These are phyloP conservation scores for Cryptosporidium sp. DNA, from an alignment of 169 alveolate genomes.

Conservation along the genomic window DNA sequence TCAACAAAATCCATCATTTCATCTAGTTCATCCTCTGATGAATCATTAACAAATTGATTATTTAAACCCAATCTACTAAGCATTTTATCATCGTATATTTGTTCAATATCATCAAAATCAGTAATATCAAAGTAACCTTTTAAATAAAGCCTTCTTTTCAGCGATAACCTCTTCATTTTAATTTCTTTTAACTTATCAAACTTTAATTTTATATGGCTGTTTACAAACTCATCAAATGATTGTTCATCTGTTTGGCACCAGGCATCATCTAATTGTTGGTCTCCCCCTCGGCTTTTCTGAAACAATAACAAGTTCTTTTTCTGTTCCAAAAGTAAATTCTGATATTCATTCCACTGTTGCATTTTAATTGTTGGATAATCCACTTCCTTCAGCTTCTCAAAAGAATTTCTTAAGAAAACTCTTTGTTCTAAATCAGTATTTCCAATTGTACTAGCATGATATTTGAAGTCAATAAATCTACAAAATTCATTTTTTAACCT, in stretches of 20 bases:
- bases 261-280: conserved; percentile 67
- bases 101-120: conserved; percentile 55
- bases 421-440: conserved; percentile 64
- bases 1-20: conserved; percentile 41
- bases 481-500: conserved; percentile 56
- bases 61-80: conserved; percentile 25
- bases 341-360: conserved; percentile 71
- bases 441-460: conserved; percentile 65
- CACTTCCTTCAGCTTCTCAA: conserved; percentile 55
- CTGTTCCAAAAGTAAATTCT: conserved; percentile 49
- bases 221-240: conserved; percentile 45
- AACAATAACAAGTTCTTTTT: conserved; percentile 52
- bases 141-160: conserved; percentile 20
- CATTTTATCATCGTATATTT: conserved; percentile 52
- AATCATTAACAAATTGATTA: conserved; percentile 65
- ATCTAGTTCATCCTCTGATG: conserved; percentile 60
- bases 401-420: conserved; percentile 53
- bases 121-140: conserved; percentile 59
- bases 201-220: conserved; percentile 17
- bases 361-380: conserved; percentile 67
- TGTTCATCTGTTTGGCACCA: conserved; percentile 75
- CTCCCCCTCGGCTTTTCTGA: conserved; percentile 62
- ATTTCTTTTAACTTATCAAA: conserved; percentile 50
- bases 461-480: conserved; percentile 60
- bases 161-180: conserved; percentile 32